Evolutionary conservation across 2,329 filamentous ascomycete species (phyloP), one percentile per base, ranked within the genome.

Genomic region (Teratosphaeria nubilosa): DNA sequence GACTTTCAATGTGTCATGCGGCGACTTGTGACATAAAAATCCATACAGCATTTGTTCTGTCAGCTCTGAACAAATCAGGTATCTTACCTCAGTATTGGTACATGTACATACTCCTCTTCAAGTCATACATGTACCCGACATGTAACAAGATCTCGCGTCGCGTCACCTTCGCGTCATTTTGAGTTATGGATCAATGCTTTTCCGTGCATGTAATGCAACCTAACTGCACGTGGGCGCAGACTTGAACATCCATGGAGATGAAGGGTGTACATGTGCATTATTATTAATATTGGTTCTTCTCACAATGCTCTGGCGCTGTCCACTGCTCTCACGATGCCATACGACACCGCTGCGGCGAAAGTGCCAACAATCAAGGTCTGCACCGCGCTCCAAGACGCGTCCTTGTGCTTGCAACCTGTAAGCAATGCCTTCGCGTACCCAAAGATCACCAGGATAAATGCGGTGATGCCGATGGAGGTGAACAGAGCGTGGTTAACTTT

Each of bases 391-490:
- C 66, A 59, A 24, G 57, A 59, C n/a, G 65, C 65, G 55, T 66
- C 66, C 13, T 62, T 56, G 14, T 31, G 22, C 31, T 41, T 13
- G 51, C 58, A 59, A 20, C 71, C 66, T 1, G 66, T 67, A 14
- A 72, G 56, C 24, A 64, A 66, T 27, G 74, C 73, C 68, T 82
- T 82, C 32, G 73, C 71, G 61, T 77, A 81, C 0, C 80, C 80
- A 59, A 82, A 82, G 7, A 75, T 54, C 53, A 82, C 70, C 30
- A 82, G 67, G 1, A 78, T 75, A 22, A 80, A 62, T 1, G 71
- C 73, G 63, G 80, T 81, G 16, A 80, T 75, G n/a, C 73, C 76
- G 56, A 81, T 79, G n/a, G 77, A 80, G 65, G 74, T 75, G 60
- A 75, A 76, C 51, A 80, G 69, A 1, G 76, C 77, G 37, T 72